A percentile compares a stretch with the other conserved stretches of the same genome.
Conservation (phyloP, 768 basidiomycete species). For the Kwoniella sp. region DNA sequence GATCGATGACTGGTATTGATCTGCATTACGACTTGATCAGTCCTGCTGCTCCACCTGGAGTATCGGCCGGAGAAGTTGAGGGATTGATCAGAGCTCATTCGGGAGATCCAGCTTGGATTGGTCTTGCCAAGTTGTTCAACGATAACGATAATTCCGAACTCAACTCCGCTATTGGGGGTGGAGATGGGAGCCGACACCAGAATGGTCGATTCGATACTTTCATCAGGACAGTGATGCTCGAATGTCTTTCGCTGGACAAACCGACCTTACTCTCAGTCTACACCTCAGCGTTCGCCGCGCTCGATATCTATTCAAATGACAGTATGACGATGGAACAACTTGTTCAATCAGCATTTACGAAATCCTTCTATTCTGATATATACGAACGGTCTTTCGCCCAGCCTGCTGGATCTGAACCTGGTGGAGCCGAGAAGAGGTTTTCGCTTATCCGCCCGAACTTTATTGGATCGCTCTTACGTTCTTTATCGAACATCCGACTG, state of each 20-base stretch:
- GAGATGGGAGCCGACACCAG: too few species aligned
- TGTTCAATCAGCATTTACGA: conserved; percentile 25
- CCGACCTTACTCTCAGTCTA: conserved; percentile 74
- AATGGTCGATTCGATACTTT: conserved; percentile 29
- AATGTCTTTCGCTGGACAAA: conserved; percentile 90
- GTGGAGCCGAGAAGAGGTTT: conserved; percentile 20
- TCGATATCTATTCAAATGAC: conserved; percentile 50
- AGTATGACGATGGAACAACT: conserved; percentile 13
- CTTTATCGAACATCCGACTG: neutral
- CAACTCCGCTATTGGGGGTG: too few species aligned
- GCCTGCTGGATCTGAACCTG: neutral
- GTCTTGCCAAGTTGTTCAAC: conserved; percentile 73
- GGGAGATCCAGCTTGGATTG: conserved; percentile 73
- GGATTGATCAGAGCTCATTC: conserved; percentile 87
- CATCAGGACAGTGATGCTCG: conserved; percentile 59
- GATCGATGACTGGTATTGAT: conserved; percentile 74
- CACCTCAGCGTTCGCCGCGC: conserved; percentile 70
- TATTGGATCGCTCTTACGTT: conserved; percentile 2
- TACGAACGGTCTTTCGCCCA: conserved; percentile 29
- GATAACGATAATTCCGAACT: conserved; percentile 37
- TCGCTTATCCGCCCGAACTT: conserved; percentile 26
- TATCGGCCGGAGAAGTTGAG: conserved; percentile 72
- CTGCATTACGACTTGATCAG: conserved; percentile 85
- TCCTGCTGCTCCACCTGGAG: conserved; percentile 66
- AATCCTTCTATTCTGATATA: conserved; percentile 29